Evolutionary conservation across 345 rosid species (phyloP).

Genomic region (Citrus inodora): DNA sequence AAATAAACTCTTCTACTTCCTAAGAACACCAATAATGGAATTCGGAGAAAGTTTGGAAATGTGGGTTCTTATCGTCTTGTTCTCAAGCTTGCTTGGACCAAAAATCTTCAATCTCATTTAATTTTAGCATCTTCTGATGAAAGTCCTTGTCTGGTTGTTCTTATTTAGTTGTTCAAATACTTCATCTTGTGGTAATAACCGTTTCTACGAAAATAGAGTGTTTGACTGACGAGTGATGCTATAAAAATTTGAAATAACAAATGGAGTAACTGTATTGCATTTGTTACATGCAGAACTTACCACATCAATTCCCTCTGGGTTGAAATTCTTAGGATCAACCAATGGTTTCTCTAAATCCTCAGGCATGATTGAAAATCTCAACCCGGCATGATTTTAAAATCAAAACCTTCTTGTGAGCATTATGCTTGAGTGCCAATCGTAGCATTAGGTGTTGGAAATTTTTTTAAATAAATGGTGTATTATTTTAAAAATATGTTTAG

Average conservation of each 20-base stretch:
- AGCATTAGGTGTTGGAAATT: no score
- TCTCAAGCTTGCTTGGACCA: constrained; percentile 73
- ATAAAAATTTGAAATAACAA: neutral
- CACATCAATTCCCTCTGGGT: constrained; percentile 66
- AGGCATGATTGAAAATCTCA: constrained; percentile 46
- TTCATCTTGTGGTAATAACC: constrained; percentile 64
- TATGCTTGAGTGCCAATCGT: no score
- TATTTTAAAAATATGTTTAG: no score
- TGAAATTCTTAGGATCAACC: constrained; percentile 59
- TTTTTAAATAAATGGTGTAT: no score
- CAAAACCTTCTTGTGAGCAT: no score
- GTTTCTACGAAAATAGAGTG: constrained; percentile 38
- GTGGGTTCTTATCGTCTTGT: constrained; percentile 54
- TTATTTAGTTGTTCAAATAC: constrained; percentile 61
- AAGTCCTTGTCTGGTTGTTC: constrained; percentile 62
- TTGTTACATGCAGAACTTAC: constrained; percentile 28
- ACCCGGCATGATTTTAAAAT: neutral
- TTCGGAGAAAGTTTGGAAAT: neutral
- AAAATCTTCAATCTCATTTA: constrained; percentile 49
- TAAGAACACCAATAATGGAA: neutral
- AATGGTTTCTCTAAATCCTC: constrained; percentile 66
- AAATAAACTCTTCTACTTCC: no score
- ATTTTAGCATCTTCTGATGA: constrained; percentile 75
- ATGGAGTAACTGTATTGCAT: neutral
- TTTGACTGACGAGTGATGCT: neutral